These are phyloP conservation scores for Thelephora aurantiotincta DNA, from an alignment of 768 basidiomycete species.

Conservation along the genomic window DNA sequence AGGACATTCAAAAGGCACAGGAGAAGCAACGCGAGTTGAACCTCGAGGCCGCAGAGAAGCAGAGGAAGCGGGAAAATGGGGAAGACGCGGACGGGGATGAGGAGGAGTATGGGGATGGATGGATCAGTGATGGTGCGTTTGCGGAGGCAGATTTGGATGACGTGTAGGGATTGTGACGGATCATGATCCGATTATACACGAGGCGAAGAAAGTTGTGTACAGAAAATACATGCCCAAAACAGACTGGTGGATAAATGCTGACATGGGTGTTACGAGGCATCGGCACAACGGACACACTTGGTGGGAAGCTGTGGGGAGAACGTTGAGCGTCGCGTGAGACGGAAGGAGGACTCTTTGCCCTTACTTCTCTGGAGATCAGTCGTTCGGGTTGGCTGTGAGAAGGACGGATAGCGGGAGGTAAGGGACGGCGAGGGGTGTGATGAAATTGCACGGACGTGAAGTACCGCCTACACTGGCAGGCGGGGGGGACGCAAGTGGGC, in stretches of 20 bases:
- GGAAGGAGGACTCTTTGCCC: constrained; percentile 5
- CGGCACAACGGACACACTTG: not conserved
- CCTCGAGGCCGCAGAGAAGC: constrained; percentile 30
- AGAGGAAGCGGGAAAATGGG: constrained; percentile 10
- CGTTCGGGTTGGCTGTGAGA: constrained; percentile 39
- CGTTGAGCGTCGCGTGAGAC: too few species aligned
- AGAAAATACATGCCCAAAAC: not conserved
- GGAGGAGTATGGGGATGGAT: constrained; percentile 30
- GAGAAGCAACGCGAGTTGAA: constrained; percentile 61
- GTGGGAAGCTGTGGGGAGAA: not conserved
- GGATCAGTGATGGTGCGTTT: constrained; percentile 18
- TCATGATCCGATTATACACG: not conserved
- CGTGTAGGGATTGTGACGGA: not conserved
- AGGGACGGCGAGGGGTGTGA: constrained; percentile 3
- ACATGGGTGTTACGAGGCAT: constrained; percentile 43
- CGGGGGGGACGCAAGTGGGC: constrained; percentile 22
- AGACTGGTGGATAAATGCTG: constrained; percentile 12
- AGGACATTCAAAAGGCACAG: constrained; percentile 81
- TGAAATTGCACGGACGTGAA: constrained; percentile 25
- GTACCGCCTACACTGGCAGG: constrained; percentile 41
- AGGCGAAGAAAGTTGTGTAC: not conserved
- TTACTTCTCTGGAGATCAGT: constrained; percentile 28
- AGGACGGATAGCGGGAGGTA: not conserved
- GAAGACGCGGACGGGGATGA: constrained; percentile 35
- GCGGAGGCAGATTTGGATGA: constrained; percentile 15